Percentiles rank a stretch among this genome's conserved stretches.
These are phyloP conservation scores for Colletotrichum sp. DNA, from an alignment of 2,329 filamentous ascomycete species.

Conservation along the genomic window DNA sequence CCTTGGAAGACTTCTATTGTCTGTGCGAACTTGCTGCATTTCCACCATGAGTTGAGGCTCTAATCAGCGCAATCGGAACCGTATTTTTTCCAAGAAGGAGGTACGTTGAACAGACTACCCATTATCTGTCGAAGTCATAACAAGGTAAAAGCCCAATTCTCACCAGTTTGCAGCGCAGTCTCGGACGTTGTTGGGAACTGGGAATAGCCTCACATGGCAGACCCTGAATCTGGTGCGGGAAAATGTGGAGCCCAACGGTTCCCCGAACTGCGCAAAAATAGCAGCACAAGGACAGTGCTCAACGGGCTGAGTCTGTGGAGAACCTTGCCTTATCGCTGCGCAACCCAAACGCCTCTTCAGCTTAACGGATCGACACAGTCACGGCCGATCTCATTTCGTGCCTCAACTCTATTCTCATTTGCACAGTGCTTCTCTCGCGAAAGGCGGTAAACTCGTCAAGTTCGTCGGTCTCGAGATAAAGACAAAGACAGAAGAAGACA, in stretches of 20 bases:
- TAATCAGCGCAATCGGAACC: no score
- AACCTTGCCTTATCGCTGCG: background rate
- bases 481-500: background rate
- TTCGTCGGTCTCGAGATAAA: background rate
- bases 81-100: no score
- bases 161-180: accelerated
- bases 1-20: no score
- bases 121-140: no score
- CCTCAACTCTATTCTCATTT: background rate
- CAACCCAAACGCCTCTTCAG: background rate
- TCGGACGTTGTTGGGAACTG: background rate
- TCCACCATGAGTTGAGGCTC: no score
- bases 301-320: background rate
- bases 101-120: no score
- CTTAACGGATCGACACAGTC: background rate
- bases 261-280: background rate
- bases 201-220: background rate
- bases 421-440: accelerated
- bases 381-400: background rate
- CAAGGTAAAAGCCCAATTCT: no score
- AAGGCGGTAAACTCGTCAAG: background rate
- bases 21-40: no score
- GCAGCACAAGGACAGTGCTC: background rate
- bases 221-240: background rate
- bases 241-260: background rate